Percentiles rank a stretch among this genome's conserved stretches.
These are phyloP conservation scores for Dactylella cylindrospora DNA, from an alignment of 2,329 filamentous ascomycete genomes.

Conservation along the genomic window DNA sequence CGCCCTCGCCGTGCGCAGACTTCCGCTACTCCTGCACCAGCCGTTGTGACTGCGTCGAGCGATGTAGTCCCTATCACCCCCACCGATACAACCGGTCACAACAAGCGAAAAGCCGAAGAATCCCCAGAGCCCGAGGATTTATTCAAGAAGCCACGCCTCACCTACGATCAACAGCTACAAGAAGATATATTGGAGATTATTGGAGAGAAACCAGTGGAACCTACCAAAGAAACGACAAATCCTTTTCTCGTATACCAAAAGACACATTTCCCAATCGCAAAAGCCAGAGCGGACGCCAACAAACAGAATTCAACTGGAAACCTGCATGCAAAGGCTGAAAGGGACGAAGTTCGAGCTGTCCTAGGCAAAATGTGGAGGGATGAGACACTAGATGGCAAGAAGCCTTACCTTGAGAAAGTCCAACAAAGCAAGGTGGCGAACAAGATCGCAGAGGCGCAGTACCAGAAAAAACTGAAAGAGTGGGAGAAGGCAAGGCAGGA, in stretches of 20 bases:
- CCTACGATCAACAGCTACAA: conserved; percentile 55
- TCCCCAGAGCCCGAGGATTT: conserved; percentile 66
- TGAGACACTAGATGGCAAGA: conserved; percentile 67
- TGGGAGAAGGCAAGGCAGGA: conserved; percentile 71
- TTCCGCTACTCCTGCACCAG: not conserved
- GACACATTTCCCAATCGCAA: conserved; percentile 65
- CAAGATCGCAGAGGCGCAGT: conserved; percentile 60
- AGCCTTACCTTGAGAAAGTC: conserved; percentile 75
- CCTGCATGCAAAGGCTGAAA: conserved; percentile 65
- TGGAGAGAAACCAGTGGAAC: conserved; percentile 72
- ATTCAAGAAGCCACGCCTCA: conserved; percentile 70
- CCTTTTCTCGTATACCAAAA: conserved; percentile 90
- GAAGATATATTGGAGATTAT: conserved; percentile 52
- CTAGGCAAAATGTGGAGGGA: conserved; percentile 91
- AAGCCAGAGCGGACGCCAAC: conserved; percentile 69
- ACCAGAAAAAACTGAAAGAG: conserved; percentile 62
- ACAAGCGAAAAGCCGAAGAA: conserved; percentile 48
- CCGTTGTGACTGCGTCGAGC: conserved; percentile 28
- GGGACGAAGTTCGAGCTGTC: conserved; percentile 77
- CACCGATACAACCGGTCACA: not conserved
- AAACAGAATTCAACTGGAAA: conserved; percentile 66
- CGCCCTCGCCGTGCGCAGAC: conserved; percentile 55
- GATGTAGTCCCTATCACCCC: conserved; percentile 45
- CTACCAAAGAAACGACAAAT: conserved; percentile 72
- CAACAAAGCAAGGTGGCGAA: conserved; percentile 69